phyloP scores from a whole-genome alignment of 148 eudicot species.

The Spergularia marina region DNA sequence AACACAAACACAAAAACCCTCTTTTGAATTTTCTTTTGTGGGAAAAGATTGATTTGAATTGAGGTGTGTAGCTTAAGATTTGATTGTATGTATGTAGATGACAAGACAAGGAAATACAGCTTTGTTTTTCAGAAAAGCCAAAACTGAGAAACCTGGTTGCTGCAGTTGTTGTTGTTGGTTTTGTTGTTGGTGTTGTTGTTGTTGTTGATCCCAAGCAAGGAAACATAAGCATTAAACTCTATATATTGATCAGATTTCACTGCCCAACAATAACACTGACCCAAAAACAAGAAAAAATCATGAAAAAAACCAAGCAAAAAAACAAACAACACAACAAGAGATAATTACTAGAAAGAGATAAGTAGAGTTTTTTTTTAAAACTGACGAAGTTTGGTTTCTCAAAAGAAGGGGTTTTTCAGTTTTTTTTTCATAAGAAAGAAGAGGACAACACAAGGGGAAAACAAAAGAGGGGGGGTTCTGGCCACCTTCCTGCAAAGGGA shows the following conservation, averaged over 20 bases:
- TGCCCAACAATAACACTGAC: constrained; percentile 8
- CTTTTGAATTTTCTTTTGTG: neutral
- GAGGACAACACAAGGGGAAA: neutral
- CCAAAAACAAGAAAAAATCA: constrained; percentile 3
- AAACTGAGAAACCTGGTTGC: constrained; percentile 31
- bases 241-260: constrained; percentile 20
- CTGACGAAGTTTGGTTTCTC: constrained; percentile 11
- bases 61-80: neutral
- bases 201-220: constrained; percentile 34
- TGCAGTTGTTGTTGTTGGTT: constrained; percentile 1
- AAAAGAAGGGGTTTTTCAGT: neutral
- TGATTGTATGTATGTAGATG: neutral
- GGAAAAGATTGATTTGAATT: neutral
- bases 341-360: constrained; percentile 6
- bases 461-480: constrained; percentile 12
- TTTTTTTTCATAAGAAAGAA: neutral
- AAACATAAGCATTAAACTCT: constrained; percentile 27
- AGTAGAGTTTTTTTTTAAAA: neutral
- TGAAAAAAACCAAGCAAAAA: neutral
- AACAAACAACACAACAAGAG: constrained; percentile 5
- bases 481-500: constrained; percentile 11
- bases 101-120: neutral
- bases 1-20: neutral
- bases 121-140: constrained; percentile 18
- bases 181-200: neutral